Conservation (phyloP, 768 basidiomycete genomes). For the Lactifluus hygrophoroides region DNA sequence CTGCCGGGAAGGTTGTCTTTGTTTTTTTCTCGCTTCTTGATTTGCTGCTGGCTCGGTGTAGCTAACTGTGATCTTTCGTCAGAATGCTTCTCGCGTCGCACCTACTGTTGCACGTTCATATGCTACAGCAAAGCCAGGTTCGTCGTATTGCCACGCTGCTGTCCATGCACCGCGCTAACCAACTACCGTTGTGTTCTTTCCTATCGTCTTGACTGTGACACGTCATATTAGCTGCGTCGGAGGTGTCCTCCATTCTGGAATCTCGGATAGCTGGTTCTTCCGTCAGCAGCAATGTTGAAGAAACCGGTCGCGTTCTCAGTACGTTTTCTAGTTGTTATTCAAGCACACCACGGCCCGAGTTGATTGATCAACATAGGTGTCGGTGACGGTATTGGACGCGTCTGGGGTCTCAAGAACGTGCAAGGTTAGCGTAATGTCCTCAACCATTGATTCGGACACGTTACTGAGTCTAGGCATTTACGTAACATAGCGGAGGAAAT, state of each 20-base stretch:
- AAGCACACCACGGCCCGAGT: constrained; percentile 16
- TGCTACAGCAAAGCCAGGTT: constrained; percentile 97
- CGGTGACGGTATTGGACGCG: constrained; percentile 99
- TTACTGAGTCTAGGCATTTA: constrained; percentile 20
- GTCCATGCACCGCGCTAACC: constrained; percentile 17
- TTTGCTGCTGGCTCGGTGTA: constrained; percentile 18
- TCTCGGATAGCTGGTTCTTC: constrained; percentile 91
- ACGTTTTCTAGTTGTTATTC: constrained; percentile 28
- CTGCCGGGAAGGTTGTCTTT: constrained; percentile 49
- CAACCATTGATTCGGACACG: constrained; percentile 11
- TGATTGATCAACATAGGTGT: constrained; percentile 53
- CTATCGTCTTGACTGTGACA: constrained; percentile 31
- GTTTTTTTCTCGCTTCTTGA: constrained; percentile 17
- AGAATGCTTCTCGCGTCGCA: constrained; percentile 37
- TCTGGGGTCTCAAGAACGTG: constrained; percentile 98
- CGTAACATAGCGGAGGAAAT: constrained; percentile 84
- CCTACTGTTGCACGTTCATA: constrained; percentile 69
- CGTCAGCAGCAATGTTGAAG: constrained; percentile 91
- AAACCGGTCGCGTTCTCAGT: constrained; percentile 99
- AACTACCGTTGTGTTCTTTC: constrained; percentile 1
- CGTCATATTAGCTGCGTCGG: constrained; percentile 75
- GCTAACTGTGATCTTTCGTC: constrained; percentile 6
- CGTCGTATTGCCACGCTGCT: constrained; percentile 25
- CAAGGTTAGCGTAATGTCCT: constrained; percentile 53
- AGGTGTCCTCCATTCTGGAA: constrained; percentile 99